Conservation (phyloP, 148 eudicot species). For the Rhododendron kiyosumense region DNA sequence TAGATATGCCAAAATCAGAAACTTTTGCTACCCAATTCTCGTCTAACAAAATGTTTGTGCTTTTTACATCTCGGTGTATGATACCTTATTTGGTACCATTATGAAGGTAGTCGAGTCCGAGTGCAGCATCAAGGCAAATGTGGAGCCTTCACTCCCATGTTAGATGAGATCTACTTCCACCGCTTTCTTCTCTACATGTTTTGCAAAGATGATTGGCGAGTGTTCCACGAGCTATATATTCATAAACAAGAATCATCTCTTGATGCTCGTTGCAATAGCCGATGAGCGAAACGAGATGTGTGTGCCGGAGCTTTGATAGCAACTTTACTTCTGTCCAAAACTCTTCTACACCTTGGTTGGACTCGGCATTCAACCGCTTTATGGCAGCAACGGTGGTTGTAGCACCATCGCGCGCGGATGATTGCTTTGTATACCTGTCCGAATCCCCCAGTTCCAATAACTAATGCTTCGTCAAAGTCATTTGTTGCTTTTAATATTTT, state of each 20-base stretch:
- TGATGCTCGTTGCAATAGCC: not conserved
- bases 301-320: not conserved
- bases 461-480: not conserved
- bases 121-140: not conserved
- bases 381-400: not conserved
- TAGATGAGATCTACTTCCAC: not conserved
- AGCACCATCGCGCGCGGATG: not conserved
- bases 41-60: not conserved
- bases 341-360: not conserved
- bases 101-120: not conserved
- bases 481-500: not conserved
- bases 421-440: not conserved
- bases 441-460: not conserved
- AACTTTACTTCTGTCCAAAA: not conserved
- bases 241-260: not conserved
- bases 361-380: not conserved
- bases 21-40: slow-evolving; percentile 16
- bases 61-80: not conserved
- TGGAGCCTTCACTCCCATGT: not conserved
- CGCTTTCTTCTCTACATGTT: not conserved
- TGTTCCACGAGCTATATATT: not conserved
- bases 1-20: not conserved
- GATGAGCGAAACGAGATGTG: not conserved
- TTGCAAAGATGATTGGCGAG: not conserved
- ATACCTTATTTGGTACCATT: not conserved